Percentiles rank a stretch among this genome's conserved stretches.
These are phyloP conservation scores for Torulaspora microellipsoides DNA, from an alignment of 805 yeast genomes.

Conservation along the genomic window DNA sequence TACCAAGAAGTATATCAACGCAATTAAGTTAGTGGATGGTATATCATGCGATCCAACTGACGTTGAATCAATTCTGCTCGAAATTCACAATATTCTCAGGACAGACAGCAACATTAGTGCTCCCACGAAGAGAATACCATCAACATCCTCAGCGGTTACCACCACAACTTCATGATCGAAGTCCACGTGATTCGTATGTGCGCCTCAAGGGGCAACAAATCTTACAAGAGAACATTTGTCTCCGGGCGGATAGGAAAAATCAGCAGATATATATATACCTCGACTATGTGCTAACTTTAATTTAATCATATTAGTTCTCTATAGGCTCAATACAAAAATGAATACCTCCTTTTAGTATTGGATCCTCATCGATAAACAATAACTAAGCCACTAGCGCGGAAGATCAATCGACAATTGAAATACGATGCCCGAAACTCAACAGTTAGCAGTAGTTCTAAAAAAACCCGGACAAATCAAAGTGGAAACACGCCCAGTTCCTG, in stretches of 20 bases:
- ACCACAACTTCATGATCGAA: slow-evolving; percentile 4
- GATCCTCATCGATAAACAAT: no score
- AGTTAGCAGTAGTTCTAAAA: slow-evolving; percentile 54
- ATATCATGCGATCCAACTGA: slow-evolving; percentile 32
- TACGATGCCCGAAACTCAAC: slow-evolving; percentile 21
- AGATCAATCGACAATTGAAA: no score
- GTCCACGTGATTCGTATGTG: no score
- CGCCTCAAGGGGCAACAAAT: no score
- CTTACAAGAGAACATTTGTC: no score
- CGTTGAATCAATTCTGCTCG: slow-evolving; percentile 25
- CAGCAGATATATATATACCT: no score
- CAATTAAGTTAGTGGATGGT: slow-evolving; percentile 29
- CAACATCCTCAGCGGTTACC: slow-evolving; percentile 6
- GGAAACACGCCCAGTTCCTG: slow-evolving; percentile 67
- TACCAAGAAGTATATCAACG: slow-evolving; percentile 10
- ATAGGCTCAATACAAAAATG: no score
- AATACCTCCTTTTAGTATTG: no score
- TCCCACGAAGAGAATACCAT: slow-evolving; percentile 6
- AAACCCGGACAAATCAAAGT: slow-evolving; percentile 57
- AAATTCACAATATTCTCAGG: slow-evolving; percentile 26
- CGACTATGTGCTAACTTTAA: no score
- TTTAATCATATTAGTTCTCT: no score
- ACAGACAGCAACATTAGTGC: slow-evolving; percentile 10
- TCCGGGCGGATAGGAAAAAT: no score
- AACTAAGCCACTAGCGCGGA: no score